A percentile compares a stretch with the other conserved stretches of the same genome.
phyloP scores from a whole-genome alignment of 2,329 filamentous ascomycete species.

The Chalara sp. region DNA sequence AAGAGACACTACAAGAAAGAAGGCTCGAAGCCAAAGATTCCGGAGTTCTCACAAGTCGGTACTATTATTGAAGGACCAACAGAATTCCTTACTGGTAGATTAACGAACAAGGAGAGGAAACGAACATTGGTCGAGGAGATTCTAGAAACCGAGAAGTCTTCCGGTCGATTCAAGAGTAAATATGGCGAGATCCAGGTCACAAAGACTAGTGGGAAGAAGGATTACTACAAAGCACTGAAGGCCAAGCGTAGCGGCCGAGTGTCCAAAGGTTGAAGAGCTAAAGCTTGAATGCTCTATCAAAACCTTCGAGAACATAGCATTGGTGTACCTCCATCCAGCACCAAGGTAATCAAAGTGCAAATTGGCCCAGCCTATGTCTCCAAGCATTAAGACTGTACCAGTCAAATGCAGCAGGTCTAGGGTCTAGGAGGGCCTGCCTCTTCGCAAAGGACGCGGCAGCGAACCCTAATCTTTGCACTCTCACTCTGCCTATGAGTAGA shows the following conservation, averaged over 20 bases:
- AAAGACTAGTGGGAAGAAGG: slow-evolving; percentile 85
- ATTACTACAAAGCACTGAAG: slow-evolving; percentile 76
- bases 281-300: background rate
- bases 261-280: slow-evolving; percentile 3
- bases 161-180: slow-evolving; percentile 74
- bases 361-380: no score
- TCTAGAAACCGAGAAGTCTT: slow-evolving; percentile 58
- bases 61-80: slow-evolving; percentile 83
- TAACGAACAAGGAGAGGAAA: slow-evolving; percentile 84
- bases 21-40: slow-evolving; percentile 56
- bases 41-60: slow-evolving; percentile 82
- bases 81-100: slow-evolving; percentile 74
- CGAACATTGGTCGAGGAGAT: slow-evolving; percentile 82
- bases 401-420: no score
- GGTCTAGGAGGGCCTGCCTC: no score
- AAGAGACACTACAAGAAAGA: slow-evolving; percentile 60
- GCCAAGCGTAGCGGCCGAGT: slow-evolving; percentile 24
- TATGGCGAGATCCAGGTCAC: slow-evolving; percentile 76
- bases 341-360: no score
- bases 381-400: no score
- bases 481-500: no score
- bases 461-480: no score
- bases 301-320: no score
- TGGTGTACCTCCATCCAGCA: no score
- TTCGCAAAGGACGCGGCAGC: no score